Percentiles rank a stretch among this genome's conserved stretches.
These are phyloP conservation scores for Rhizopogon sp. DNA, from an alignment of 768 basidiomycete species.

Conservation along the genomic window DNA sequence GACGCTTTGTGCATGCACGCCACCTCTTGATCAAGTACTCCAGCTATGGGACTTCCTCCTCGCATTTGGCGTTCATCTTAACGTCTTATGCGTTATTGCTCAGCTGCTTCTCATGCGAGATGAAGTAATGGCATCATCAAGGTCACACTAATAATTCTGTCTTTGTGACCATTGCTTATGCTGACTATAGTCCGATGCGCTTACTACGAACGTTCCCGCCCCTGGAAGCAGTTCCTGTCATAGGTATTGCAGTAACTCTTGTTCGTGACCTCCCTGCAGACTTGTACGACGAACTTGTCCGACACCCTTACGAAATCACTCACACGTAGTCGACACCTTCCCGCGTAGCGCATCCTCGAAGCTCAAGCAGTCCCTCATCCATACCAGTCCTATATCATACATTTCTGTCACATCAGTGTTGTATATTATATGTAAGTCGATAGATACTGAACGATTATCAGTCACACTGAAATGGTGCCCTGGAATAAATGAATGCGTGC, in stretches of 20 bases:
- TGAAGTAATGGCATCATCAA: conserved; percentile 81
- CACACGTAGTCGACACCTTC: conserved; percentile 1
- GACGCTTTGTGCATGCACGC: conserved; percentile 95
- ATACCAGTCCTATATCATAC: conserved; percentile 21
- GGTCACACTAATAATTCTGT: conserved; percentile 43
- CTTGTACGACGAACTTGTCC: conserved; percentile 84
- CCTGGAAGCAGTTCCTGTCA: conserved; percentile 79
- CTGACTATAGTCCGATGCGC: conserved; percentile 75
- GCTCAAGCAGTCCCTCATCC: conserved; percentile 7
- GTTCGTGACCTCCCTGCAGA: conserved; percentile 87
- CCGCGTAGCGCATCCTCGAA: conserved; percentile 1
- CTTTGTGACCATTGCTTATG: not conserved
- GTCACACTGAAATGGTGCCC: not conserved
- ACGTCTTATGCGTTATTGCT: conserved; percentile 95
- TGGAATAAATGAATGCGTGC: not conserved
- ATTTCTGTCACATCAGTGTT: conserved; percentile 2
- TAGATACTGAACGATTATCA: not conserved
- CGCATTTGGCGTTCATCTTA: conserved; percentile 94
- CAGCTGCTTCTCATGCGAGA: conserved; percentile 88
- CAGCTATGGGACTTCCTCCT: conserved; percentile 97
- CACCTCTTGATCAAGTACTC: conserved; percentile 91
- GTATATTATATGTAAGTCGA: conserved; percentile 9
- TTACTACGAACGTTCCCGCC: conserved; percentile 92
- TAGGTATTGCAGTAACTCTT: conserved; percentile 90
- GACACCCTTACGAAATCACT: conserved; percentile 71